These are phyloP conservation scores for Gonium pectorale DNA, from an alignment of 139 green algal genomes.

Conservation along the genomic window DNA sequence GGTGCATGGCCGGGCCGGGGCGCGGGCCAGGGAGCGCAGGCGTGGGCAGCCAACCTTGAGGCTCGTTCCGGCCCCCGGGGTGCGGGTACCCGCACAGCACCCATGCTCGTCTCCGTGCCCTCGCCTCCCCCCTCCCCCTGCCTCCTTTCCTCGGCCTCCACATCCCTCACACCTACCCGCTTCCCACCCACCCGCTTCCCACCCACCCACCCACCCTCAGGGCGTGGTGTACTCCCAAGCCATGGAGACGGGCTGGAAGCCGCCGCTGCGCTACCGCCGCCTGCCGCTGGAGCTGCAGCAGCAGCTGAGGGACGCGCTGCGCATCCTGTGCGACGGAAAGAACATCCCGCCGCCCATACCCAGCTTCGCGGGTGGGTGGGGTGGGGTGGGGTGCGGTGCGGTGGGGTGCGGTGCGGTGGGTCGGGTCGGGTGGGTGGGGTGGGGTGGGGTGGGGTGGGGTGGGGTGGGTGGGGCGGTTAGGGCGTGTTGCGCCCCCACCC, in stretches of 20 bases:
- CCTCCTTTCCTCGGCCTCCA: background rate
- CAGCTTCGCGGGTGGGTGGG: slow-evolving; percentile 74
- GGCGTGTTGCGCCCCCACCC: background rate
- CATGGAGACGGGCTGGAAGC: slow-evolving; percentile 95
- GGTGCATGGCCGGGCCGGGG: too few species aligned
- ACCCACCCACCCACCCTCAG: slow-evolving; percentile 37
- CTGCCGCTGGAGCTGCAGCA: slow-evolving; percentile 66
- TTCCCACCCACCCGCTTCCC: background rate
- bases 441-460: background rate
- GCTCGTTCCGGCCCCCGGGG: too few species aligned
- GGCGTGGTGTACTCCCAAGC: slow-evolving; percentile 80
- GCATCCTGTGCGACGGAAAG: slow-evolving; percentile 92
- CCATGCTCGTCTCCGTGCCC: background rate
- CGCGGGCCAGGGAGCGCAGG: too few species aligned
- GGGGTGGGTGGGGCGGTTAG: slow-evolving; percentile 40
- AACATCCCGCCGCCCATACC: slow-evolving; percentile 91
- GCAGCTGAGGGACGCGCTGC: slow-evolving; percentile 85
- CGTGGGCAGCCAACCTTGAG: too few species aligned
- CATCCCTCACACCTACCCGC: background rate
- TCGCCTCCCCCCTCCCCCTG: background rate
- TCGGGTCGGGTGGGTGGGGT: slow-evolving; percentile 36
- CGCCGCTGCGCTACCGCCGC: slow-evolving; percentile 80
- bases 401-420: background rate
- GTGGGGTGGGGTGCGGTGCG: background rate
- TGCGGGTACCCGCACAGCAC: too few species aligned